Evolutionary conservation across 148 eudicot genomes (phyloP).

Genomic region (Limonium bicolor): DNA sequence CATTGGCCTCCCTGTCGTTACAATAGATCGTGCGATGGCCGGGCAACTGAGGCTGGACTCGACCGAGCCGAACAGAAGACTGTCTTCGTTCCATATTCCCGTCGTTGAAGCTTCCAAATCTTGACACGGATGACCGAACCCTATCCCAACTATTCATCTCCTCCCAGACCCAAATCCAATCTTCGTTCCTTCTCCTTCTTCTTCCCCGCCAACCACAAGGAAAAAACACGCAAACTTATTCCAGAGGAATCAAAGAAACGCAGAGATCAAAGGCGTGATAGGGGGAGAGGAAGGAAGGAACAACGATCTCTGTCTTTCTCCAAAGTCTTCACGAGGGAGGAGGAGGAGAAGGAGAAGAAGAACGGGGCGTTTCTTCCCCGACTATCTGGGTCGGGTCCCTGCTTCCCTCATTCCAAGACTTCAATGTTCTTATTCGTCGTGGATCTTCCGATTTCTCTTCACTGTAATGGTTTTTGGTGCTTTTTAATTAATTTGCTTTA

Average conservation of each 20-base stretch:
- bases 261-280: too few species aligned
- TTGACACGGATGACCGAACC: conserved; percentile 7
- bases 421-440: too few species aligned
- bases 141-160: conserved; percentile 22
- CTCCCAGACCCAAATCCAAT: conserved; percentile 1
- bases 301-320: neutral
- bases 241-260: neutral
- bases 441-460: too few species aligned
- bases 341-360: too few species aligned
- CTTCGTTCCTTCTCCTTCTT: neutral
- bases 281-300: neutral
- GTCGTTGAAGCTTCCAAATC: conserved; percentile 9
- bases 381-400: conserved; percentile 1
- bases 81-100: conserved; percentile 8
- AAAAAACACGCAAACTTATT: neutral
- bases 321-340: neutral
- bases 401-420: too few species aligned
- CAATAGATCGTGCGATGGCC: conserved; percentile 27
- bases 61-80: conserved; percentile 25
- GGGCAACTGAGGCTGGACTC: conserved; percentile 37
- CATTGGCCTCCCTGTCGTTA: conserved; percentile 26
- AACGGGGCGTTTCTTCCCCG: neutral
- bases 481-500: too few species aligned
- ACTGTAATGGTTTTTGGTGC: too few species aligned
- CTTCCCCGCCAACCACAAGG: neutral